Percentiles rank a stretch among this genome's conserved stretches.
These are phyloP conservation scores for Miscanthus lutarioriparius DNA, from an alignment of 176 grass and related monocot species.

Conservation along the genomic window DNA sequence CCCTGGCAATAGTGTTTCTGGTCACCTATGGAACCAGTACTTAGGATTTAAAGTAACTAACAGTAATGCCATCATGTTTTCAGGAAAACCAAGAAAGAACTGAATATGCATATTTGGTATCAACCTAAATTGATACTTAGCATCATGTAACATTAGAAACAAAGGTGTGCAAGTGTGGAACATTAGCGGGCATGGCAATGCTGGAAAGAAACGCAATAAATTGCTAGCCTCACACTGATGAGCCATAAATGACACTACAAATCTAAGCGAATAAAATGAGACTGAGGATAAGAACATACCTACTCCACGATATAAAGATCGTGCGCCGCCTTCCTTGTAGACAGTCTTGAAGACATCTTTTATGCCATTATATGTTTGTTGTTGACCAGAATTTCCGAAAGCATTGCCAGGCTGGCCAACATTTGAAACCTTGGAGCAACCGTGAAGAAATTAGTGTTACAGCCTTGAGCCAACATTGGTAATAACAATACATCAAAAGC, in stretches of 20 bases:
- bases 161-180: background rate
- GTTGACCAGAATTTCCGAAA: conserved; percentile 50
- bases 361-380: conserved; percentile 69
- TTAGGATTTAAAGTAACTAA: background rate
- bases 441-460: background rate
- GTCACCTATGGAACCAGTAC: background rate
- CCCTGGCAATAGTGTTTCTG: background rate
- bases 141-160: background rate
- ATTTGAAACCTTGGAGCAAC: conserved; percentile 48
- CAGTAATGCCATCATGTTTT: background rate
- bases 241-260: conserved; percentile 4
- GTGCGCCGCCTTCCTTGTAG: conserved; percentile 78
- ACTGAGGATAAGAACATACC: conserved; percentile 14
- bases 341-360: conserved; percentile 85
- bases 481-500: background rate
- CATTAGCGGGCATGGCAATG: background rate
- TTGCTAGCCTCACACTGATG: background rate
- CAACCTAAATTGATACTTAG: background rate
- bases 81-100: background rate
- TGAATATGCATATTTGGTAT: background rate
- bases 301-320: conserved; percentile 88
- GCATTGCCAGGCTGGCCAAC: conserved; percentile 43
- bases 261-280: background rate
- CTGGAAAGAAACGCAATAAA: background rate
- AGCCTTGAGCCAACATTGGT: background rate